A percentile compares a stretch with the other conserved stretches of the same genome.
Conservation (phyloP, 768 basidiomycete genomes). For the Cyclocybe aegerita region DNA sequence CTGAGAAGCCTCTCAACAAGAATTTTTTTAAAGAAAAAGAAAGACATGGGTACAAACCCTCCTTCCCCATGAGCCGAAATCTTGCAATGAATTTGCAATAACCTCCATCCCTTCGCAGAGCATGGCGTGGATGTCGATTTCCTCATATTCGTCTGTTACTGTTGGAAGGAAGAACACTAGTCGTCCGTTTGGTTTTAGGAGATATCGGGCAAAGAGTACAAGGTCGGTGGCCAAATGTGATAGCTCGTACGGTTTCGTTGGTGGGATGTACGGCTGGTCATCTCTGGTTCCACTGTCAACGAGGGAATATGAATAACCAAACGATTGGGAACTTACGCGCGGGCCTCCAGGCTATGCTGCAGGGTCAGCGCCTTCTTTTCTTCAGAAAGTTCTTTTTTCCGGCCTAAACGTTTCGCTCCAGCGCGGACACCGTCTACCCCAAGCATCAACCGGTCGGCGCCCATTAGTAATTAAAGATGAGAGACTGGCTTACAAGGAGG, state of each 20-base stretch:
- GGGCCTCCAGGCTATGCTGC: constrained; percentile 36
- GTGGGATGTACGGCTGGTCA: constrained; percentile 79
- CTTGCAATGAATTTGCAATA: constrained; percentile 85
- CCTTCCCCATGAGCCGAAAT: constrained; percentile 94
- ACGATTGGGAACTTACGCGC: constrained; percentile 39
- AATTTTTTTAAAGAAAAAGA: neutral
- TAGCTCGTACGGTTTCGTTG: constrained; percentile 90
- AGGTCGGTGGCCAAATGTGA: constrained; percentile 81
- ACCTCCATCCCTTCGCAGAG: constrained; percentile 88
- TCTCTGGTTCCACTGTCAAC: constrained; percentile 31
- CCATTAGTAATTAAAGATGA: neutral
- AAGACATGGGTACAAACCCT: constrained; percentile 44
- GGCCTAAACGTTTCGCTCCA: constrained; percentile 79
- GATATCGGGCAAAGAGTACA: constrained; percentile 75
- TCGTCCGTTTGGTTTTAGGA: constrained; percentile 82
- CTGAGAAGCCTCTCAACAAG: constrained; percentile 35
- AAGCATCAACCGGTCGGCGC: neutral
- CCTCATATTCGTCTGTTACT: constrained; percentile 87
- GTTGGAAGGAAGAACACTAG: constrained; percentile 96
- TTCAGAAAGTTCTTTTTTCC: constrained; percentile 51
- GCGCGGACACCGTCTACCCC: constrained; percentile 86
- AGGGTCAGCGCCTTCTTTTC: constrained; percentile 34
- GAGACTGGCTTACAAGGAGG: constrained; percentile 73
- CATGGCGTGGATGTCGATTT: constrained; percentile 77
- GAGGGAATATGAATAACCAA: neutral